These are phyloP conservation scores for Mycosarcoma maydis DNA, from an alignment of 1,284 basidiomycete species.

Conservation along the genomic window DNA sequence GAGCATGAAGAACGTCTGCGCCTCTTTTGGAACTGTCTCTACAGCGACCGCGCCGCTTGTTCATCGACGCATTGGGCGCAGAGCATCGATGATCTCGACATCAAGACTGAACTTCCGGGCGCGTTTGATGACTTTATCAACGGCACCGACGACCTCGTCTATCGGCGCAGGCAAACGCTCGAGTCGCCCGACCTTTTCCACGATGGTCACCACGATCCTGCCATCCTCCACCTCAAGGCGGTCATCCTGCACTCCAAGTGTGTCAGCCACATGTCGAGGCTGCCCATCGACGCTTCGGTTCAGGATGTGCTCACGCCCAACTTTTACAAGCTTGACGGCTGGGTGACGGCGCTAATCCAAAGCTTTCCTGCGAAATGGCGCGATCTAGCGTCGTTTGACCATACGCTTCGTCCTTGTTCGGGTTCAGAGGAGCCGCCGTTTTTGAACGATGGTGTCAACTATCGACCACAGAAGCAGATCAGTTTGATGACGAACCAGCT, in stretches of 20 bases:
- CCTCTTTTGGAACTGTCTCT: slow-evolving; percentile 50
- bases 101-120: slow-evolving; percentile 49
- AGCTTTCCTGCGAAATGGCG: slow-evolving; percentile 44
- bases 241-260: slow-evolving; percentile 41
- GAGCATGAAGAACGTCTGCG: slow-evolving; percentile 51
- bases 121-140: slow-evolving; percentile 51
- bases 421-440: slow-evolving; percentile 28
- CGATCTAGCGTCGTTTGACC: slow-evolving; percentile 31
- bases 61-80: slow-evolving; percentile 52
- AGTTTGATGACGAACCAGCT: slow-evolving; percentile 44
- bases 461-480: slow-evolving; percentile 37
- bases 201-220: slow-evolving; percentile 42
- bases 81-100: slow-evolving; percentile 48
- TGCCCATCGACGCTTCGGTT: slow-evolving; percentile 27
- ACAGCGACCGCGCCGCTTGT: slow-evolving; percentile 48
- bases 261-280: slow-evolving; percentile 45
- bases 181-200: slow-evolving; percentile 49
- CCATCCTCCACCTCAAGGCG: slow-evolving; percentile 49
- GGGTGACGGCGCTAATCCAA: slow-evolving; percentile 24
- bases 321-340: slow-evolving; percentile 40
- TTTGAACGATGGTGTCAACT: slow-evolving; percentile 46
- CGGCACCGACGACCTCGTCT: slow-evolving; percentile 24
- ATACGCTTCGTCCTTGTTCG: slow-evolving; percentile 13
- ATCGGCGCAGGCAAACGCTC: slow-evolving; percentile 43
- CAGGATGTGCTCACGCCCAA: slow-evolving; percentile 38